A percentile compares a stretch with the other conserved stretches of the same genome.
These are phyloP conservation scores for Waitea zeae DNA, from an alignment of 1,284 basidiomycete genomes.

Conservation along the genomic window DNA sequence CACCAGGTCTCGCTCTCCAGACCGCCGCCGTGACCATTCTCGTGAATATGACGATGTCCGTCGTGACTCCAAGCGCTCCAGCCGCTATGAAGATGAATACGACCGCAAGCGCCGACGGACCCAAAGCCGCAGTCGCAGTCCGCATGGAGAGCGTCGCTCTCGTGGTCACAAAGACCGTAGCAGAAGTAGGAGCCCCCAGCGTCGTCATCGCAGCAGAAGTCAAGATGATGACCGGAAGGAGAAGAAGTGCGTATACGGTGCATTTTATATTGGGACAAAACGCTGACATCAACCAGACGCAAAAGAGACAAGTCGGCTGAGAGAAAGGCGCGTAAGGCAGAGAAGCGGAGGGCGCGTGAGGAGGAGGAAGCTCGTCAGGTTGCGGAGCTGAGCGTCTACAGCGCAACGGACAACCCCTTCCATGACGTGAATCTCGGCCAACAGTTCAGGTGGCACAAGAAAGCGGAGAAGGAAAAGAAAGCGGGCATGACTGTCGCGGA, in stretches of 20 bases:
- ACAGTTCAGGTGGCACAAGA: slow-evolving; percentile 98
- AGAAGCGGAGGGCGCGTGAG: slow-evolving; percentile 65
- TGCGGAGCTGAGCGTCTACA: slow-evolving; percentile 84
- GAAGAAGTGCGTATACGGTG: slow-evolving; percentile 35
- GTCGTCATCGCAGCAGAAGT: slow-evolving; percentile 12
- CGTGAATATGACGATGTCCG: too few species aligned
- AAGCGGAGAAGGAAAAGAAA: slow-evolving; percentile 90
- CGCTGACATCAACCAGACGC: slow-evolving; percentile 25
- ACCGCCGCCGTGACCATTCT: too few species aligned
- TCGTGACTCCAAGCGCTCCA: slow-evolving; percentile 14
- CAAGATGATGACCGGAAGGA: slow-evolving; percentile 25
- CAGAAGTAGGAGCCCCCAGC: slow-evolving; percentile 18
- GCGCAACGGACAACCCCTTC: slow-evolving; percentile 91
- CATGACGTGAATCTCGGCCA: slow-evolving; percentile 91
- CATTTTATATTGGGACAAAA: slow-evolving; percentile 2
- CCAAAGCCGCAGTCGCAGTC: too few species aligned
- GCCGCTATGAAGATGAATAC: slow-evolving; percentile 16
- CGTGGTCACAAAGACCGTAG: slow-evolving; percentile 19
- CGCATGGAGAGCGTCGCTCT: too few species aligned
- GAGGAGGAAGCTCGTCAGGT: slow-evolving; percentile 79
- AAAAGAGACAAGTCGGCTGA: slow-evolving; percentile 72
- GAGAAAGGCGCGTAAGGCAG: slow-evolving; percentile 59
- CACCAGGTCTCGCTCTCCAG: too few species aligned
- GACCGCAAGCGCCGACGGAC: slow-evolving; percentile 20
- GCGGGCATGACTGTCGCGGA: slow-evolving; percentile 72